A percentile compares a stretch with the other conserved stretches of the same genome.
Evolutionary conservation across 78 protist species (phyloP).

Genomic region (Thecamonas trahens): DNA sequence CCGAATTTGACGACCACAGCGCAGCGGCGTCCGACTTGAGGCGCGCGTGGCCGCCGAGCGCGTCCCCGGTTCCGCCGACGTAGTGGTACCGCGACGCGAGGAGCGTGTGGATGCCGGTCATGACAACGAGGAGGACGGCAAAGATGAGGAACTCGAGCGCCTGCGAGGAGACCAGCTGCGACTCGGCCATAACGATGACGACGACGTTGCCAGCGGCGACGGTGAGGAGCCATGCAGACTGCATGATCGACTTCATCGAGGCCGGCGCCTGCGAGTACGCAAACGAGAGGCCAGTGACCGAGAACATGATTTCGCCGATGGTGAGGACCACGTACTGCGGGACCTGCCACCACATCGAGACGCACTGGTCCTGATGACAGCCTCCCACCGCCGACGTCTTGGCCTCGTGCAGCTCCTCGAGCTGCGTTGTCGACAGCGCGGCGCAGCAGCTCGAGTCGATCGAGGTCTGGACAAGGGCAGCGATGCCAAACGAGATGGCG

Average conservation of each 20-base stretch:
- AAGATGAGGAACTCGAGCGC: constrained; percentile 39
- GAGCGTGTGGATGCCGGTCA: constrained; percentile 11
- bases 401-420: background rate
- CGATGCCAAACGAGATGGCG: constrained; percentile 31
- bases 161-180: constrained; percentile 5
- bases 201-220: constrained; percentile 56
- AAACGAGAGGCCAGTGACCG: constrained; percentile 59
- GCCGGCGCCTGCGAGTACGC: constrained; percentile 67
- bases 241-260: constrained; percentile 46
- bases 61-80: constrained; percentile 4
- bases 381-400: background rate
- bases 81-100: background rate
- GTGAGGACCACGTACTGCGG: constrained; percentile 54
- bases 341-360: constrained; percentile 1
- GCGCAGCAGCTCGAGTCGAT: constrained; percentile 11
- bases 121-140: constrained; percentile 32
- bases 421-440: background rate
- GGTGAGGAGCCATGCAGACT: constrained; percentile 30
- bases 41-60: no score
- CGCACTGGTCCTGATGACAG: no score
- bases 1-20: no score
- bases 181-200: constrained; percentile 54
- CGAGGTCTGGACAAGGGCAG: constrained; percentile 38
- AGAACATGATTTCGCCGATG: constrained; percentile 51
- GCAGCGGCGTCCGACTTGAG: no score